Evolutionary conservation across 768 basidiomycete genomes (phyloP).

Genomic region (Boletus subcaerulescens): DNA sequence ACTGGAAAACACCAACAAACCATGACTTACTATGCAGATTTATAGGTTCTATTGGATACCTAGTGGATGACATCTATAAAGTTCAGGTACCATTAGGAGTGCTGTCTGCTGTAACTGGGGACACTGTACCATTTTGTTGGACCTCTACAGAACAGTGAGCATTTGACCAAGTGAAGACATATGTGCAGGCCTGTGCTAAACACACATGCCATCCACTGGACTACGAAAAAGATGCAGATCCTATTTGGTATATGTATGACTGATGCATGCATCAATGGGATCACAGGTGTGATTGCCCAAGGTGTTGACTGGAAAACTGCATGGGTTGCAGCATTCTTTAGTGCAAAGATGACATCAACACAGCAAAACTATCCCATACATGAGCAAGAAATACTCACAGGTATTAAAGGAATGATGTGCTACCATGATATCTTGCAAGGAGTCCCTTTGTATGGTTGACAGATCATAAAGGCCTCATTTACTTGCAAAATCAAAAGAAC

Average conservation of each 20-base stretch:
- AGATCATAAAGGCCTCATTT: neutral
- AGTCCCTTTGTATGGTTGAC: neutral
- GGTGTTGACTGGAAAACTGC: no score
- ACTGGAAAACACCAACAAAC: neutral
- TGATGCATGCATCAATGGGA: neutral
- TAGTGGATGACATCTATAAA: constrained; percentile 3
- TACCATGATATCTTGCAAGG: neutral
- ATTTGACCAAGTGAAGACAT: no score
- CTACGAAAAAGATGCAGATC: neutral
- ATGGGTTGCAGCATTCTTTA: no score
- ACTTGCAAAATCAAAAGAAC: neutral
- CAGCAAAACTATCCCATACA: no score
- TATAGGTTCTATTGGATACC: neutral
- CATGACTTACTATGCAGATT: neutral
- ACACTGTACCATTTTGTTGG: no score
- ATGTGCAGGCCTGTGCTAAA: neutral
- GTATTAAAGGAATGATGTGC: neutral
- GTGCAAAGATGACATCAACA: no score
- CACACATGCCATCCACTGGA: neutral
- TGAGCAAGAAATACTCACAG: no score
- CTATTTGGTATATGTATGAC: neutral
- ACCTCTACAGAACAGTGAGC: no score
- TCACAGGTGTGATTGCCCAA: neutral
- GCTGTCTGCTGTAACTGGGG: no score
- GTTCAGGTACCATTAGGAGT: no score